Evolutionary conservation across 305 asterid genomes (phyloP), one percentile per base, ranked within the genome.

Genomic region (Fraxinus xanthoxyloides): DNA sequence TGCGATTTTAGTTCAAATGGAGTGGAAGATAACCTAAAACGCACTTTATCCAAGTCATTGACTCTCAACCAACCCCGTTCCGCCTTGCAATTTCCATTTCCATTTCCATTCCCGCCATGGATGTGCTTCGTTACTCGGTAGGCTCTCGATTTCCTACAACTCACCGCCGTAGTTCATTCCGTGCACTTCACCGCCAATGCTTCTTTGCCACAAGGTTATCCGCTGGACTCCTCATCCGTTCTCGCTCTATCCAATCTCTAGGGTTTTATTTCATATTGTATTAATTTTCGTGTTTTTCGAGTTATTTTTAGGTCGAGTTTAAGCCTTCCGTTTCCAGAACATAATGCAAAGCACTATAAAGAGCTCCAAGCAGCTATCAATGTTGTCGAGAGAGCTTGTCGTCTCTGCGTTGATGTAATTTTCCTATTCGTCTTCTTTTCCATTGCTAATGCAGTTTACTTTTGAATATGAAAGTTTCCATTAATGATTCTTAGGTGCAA

Each of bases 371-470:
- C 97, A 32, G 98, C 99, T 35, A 88, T 89, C 78, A 87, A 88
- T 84, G 98, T 94, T 36, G 97, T 94, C 77, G 92, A 93, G 75
- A 93, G 97, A 87, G 97, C 98, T 82, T 94, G 98, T 86, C 90
- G 83, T 86, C 97, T 95, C 81, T 95, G 99, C 79, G 92, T 93
- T 82, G 94, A 94, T 61, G 99, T 94, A 89, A 86, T 38, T 80
- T 80, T 83, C 80, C 21, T 61, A 2, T 0, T 74, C 30, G 19
- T 28, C 65, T 6, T 24, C 35, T 48, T 28, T 51, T 79, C 83
- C 46, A 12, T 74, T 59, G 10, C 51, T 74, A 24, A 74, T 74
- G 76, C 43, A 77, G 24, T 75, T 63, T 69, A 31, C 69, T 38
- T 65, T 13, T 26, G 38, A 13, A 51, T 43, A 80, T 75, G 61